phyloP scores from a whole-genome alignment of 768 basidiomycete genomes.

The Rhodosporidiobolus sp. region DNA sequence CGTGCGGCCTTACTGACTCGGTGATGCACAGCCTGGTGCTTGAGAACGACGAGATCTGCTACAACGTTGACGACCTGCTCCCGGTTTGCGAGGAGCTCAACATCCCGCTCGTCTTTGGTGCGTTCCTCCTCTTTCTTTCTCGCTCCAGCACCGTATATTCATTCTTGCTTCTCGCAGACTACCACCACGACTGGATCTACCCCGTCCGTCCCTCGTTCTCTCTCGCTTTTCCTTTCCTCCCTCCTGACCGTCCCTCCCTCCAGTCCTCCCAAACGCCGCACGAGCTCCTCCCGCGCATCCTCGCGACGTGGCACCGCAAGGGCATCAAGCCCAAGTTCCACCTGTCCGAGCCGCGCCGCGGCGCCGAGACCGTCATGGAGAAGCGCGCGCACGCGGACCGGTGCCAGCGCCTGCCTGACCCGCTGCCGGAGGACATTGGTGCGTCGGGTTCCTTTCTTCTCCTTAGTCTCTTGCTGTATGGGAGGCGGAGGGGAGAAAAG shows the following conservation, averaged over 20 bases:
- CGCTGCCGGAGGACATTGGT: constrained; percentile 50
- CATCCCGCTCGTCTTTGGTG: constrained; percentile 67
- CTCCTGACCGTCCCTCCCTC: not conserved
- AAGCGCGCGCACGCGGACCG: constrained; percentile 77
- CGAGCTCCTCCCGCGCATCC: constrained; percentile 69
- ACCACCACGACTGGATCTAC: constrained; percentile 74
- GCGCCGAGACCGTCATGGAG: constrained; percentile 71
- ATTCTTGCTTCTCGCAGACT: constrained; percentile 52
- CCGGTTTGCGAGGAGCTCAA: constrained; percentile 78
- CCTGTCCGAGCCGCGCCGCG: constrained; percentile 81
- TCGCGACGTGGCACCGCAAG: constrained; percentile 67
- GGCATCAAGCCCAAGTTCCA: constrained; percentile 90
- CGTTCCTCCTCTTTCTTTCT: constrained; percentile 19
- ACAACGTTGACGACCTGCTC: constrained; percentile 83
- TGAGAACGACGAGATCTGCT: constrained; percentile 94
- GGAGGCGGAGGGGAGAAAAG: too few species aligned
- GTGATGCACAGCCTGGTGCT: constrained; percentile 22
- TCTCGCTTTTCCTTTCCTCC: too few species aligned
- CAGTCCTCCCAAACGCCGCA: constrained; percentile 55
- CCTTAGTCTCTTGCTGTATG: not conserved
- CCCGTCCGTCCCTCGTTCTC: constrained; percentile 34
- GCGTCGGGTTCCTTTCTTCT: too few species aligned
- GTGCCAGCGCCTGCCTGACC: constrained; percentile 64
- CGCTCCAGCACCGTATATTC: not conserved
- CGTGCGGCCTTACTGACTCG: not conserved